Percentiles rank a stretch among this genome's conserved stretches.
Evolutionary conservation across 805 yeast species (phyloP).

Genomic region (Candida andamanensis): DNA sequence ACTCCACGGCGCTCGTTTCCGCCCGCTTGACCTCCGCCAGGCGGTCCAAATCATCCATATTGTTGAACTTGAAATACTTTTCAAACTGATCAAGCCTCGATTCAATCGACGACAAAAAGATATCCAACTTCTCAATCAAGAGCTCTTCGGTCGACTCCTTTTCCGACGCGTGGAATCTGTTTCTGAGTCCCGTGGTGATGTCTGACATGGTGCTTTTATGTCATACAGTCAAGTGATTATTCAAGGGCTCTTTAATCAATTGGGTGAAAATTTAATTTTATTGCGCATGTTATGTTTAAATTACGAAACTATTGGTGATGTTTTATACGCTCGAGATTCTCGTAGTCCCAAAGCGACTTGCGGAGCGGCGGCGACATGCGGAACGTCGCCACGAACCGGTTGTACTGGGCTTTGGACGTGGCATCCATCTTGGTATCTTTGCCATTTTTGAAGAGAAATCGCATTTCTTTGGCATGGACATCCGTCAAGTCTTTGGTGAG

Average conservation of each 20-base stretch:
- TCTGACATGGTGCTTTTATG: no score
- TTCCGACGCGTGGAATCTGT: constrained; percentile 5
- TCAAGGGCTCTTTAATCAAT: no score
- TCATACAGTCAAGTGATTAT: no score
- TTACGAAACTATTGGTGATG: constrained; percentile 2
- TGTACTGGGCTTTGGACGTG: constrained; percentile 10
- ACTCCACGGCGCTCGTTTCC: not conserved
- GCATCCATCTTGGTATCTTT: constrained; percentile 8
- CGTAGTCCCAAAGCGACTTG: constrained; percentile 18
- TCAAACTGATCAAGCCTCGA: constrained; percentile 36
- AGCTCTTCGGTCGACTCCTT: constrained; percentile 30
- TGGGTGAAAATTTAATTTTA: no score
- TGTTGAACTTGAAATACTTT: constrained; percentile 27
- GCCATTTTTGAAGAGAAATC: constrained; percentile 14
- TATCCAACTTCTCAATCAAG: constrained; percentile 35
- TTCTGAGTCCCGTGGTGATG: constrained; percentile 10
- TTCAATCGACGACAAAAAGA: constrained; percentile 40
- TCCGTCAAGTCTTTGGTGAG: constrained; percentile 16
- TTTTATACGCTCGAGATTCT: constrained; percentile 13
- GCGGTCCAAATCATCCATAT: constrained; percentile 14
- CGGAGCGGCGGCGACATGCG: constrained; percentile 16
- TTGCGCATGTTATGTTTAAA: no score
- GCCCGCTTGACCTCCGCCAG: constrained; percentile 7
- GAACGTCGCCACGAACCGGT: constrained; percentile 13
- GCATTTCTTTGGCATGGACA: constrained; percentile 15